Base-by-base conservation (phyloP, 306 rosid genomes). In the Dalbergia oliveri region DNA sequence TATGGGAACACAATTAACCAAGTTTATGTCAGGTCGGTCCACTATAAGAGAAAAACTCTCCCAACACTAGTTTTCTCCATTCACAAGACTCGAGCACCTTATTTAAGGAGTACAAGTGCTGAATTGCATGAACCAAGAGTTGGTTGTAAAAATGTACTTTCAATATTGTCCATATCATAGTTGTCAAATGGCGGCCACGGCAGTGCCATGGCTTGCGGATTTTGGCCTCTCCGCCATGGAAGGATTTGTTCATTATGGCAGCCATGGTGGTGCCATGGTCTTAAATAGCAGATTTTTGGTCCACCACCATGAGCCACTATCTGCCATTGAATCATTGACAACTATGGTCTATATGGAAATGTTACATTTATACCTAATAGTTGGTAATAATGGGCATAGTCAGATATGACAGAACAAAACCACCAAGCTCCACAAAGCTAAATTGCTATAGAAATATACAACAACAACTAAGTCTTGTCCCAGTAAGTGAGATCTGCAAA, bases 341-440 rank as follows among this genome's bases (percentile, higher is more conserved):
- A 26, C 31, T 33, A 19, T 47, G 58, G 9, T 41, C 44, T 66
- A 15, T 53, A 73, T 47, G 59, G 21, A n/a, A 14, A 69, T 7
- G 50, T 19, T 66, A 43, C 57, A 45, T 33, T 47, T 68, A 35
- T 41, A 19, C 78, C 73, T 39, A 11, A 37, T 26, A 51, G 63
- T 34, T 11, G 49, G 61, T 26, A 9, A 53, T 2, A 18, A 59
- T 61, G 53, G 43, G 69, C 31, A 39, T 21, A 66, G 35, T 45
- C 50, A 34, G 50, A 66, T 49, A 72, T 19, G 39, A 15, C 41
- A 67, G 9, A 19, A 67, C 41, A 58, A 54, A 35, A 23, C 23
- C 45, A 35, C 3, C 33, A 18, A 26, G 12, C 39, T 51, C 43
- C 61, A 37, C 37, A 64, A 31, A 58, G 57, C 56, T 16, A 26